Base-by-base conservation (phyloP, 2,329 filamentous ascomycete species). In the Herpotrichia juniperi region DNA sequence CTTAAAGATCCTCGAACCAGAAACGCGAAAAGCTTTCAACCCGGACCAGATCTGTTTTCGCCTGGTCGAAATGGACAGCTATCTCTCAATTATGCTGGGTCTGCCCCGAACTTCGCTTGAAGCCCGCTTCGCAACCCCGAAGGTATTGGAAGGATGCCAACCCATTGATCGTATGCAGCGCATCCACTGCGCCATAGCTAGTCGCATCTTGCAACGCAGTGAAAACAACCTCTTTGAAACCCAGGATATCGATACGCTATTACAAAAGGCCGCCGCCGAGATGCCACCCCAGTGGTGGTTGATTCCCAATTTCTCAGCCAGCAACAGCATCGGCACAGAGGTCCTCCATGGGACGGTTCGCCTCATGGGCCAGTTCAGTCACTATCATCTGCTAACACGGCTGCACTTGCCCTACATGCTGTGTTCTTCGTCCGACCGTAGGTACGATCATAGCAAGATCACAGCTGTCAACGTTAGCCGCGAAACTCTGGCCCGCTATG, bases 21-120 rank as follows among this genome's bases (percentile, higher is more conserved):
- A 48, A 2, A 50, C 47, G 9, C 58, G 57, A 16, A 42, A 40
- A 2, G 17, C 31, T 9, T 31, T 56, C 4, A 37, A 66, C 32
- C 56, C 65, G 21, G 54, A 59, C 9, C 34, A 62, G 32, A 57
- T 79, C 14, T 79, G 75, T 72, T 74, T 73, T 42, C 71, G 74
- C 1, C 62, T 78, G 2, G 57, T 78, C 1, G 63, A 58, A 12
- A 59, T 65, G 7, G 78, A 80, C 34, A 68, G 74, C 1, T 68
- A 74, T 9, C 57, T 79, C 2, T 76, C 63, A 6, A 54, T 79
- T 1, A 69, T 78, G 58, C 63, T 79, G 0, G 76, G 77, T 2
- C 61, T 79, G 1, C 73, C 76, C 0, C 68, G 68, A 8, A 68
- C 63, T 21, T 66, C 62, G 0, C 30, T 61, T 0, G 65, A 69